Conservation (phyloP, 2,329 filamentous ascomycete species). For the Apiospora hydei region DNA sequence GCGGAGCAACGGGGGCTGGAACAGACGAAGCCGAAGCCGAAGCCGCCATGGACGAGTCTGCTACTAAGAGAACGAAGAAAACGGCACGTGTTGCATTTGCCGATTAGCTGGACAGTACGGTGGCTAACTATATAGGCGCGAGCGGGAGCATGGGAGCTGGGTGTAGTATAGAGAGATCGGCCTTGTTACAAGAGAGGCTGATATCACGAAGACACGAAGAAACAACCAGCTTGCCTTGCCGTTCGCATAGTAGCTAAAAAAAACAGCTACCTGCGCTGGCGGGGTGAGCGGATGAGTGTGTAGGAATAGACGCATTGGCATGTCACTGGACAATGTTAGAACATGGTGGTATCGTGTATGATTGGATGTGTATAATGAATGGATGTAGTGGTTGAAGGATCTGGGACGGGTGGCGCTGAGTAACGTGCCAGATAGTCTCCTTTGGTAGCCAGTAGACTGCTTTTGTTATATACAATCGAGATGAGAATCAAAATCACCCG, state of each 20-base stretch:
- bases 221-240: too few species aligned
- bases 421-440: not conserved
- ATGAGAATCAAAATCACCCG: not conserved
- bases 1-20: not conserved
- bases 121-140: not conserved
- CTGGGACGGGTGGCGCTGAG: not conserved
- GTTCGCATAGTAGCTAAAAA: not conserved
- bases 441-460: not conserved
- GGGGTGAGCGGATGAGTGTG: not conserved
- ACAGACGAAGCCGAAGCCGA: not conserved
- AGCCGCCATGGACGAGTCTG: not conserved
- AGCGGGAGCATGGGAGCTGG: not conserved
- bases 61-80: not conserved
- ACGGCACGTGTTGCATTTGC: not conserved
- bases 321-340: not conserved
- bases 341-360: not conserved
- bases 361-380: not conserved
- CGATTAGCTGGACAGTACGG: not conserved
- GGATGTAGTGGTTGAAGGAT: not conserved
- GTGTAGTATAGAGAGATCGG: not conserved
- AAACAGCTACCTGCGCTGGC: not conserved
- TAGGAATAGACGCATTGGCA: not conserved
- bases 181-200: not conserved
- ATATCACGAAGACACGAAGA: not conserved
- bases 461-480: not conserved